Percentiles rank a stretch among this genome's conserved stretches.
phyloP scores from a whole-genome alignment of 2,329 filamentous ascomycete genomes.

The Xylariaceae sp. region DNA sequence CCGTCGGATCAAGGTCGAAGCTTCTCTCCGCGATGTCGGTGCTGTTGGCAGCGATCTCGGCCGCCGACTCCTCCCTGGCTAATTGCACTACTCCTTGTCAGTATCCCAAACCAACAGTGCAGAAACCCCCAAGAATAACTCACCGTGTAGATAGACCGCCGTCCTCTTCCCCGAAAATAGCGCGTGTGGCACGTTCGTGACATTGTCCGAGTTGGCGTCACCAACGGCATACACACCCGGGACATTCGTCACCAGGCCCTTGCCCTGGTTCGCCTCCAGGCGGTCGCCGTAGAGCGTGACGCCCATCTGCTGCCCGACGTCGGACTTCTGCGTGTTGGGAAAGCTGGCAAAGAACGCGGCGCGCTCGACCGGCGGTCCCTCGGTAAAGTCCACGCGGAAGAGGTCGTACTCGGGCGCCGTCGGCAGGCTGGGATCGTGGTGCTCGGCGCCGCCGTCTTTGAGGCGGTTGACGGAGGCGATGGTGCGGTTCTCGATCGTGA shows the following conservation, averaged over 20 bases:
- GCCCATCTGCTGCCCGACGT: slow-evolving; percentile 42
- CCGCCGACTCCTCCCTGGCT: slow-evolving; percentile 34
- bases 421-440: slow-evolving; percentile 36
- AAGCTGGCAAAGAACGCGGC: slow-evolving; percentile 50
- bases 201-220: slow-evolving; percentile 56
- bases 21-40: slow-evolving; percentile 26
- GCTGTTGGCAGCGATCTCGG: slow-evolving; percentile 28
- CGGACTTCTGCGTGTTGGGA: slow-evolving; percentile 41
- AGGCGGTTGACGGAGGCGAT: slow-evolving; percentile 46
- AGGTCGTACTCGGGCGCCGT: slow-evolving; percentile 47
- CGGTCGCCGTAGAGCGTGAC: slow-evolving; percentile 40
- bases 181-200: slow-evolving; percentile 58
- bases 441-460: slow-evolving; percentile 31
- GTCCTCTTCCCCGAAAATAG: slow-evolving; percentile 55
- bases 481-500: slow-evolving; percentile 52
- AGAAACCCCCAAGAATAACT: no score
- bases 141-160: slow-evolving; percentile 54
- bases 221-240: slow-evolving; percentile 54
- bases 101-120: not conserved
- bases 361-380: slow-evolving; percentile 34
- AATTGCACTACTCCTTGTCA: slow-evolving; percentile 31
- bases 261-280: slow-evolving; percentile 35
- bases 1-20: slow-evolving; percentile 32
- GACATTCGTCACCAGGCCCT: slow-evolving; percentile 47
- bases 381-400: slow-evolving; percentile 50